These are phyloP conservation scores for Podospora pseudocomata DNA, from an alignment of 495 filamentous ascomycete species.

Conservation along the genomic window DNA sequence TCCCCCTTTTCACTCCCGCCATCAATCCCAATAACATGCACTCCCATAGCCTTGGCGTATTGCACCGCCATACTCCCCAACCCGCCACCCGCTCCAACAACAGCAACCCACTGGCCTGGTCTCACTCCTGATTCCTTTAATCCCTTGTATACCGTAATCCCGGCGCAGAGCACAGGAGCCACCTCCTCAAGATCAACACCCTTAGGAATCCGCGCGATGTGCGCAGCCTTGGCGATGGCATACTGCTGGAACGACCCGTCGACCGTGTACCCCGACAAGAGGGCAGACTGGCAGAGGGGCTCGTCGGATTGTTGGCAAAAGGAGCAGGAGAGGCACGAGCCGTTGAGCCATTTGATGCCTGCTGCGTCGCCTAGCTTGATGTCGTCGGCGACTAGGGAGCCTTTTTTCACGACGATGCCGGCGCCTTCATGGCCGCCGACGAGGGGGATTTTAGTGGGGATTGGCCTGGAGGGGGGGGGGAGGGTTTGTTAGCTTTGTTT, in stretches of 20 bases:
- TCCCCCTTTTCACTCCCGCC: slow-evolving; percentile 71
- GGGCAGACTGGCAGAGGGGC: slow-evolving; percentile 67
- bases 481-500: too few relatives aligned
- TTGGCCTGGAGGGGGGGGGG: slow-evolving; percentile 37
- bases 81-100: slow-evolving; percentile 87
- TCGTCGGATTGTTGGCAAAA: slow-evolving; percentile 71
- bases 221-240: slow-evolving; percentile 76
- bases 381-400: slow-evolving; percentile 61
- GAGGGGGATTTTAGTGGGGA: slow-evolving; percentile 72
- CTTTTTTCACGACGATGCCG: slow-evolving; percentile 77
- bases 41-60: slow-evolving; percentile 87
- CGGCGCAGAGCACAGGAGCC: slow-evolving; percentile 79
- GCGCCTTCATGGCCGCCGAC: slow-evolving; percentile 94
- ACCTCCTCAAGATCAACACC: slow-evolving; percentile 69
- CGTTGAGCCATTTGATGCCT: slow-evolving; percentile 91
- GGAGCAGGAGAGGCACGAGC: slow-evolving; percentile 69
- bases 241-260: slow-evolving; percentile 94
- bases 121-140: slow-evolving; percentile 74
- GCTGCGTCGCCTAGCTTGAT: slow-evolving; percentile 75
- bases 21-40: slow-evolving; percentile 74
- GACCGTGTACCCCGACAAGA: slow-evolving; percentile 84
- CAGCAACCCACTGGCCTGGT: slow-evolving; percentile 75
- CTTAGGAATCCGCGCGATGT: slow-evolving; percentile 76
- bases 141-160: slow-evolving; percentile 91
- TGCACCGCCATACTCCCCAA: slow-evolving; percentile 78